Conservation (phyloP, 1,284 basidiomycete species). For the Marasmius tenuissimus region DNA sequence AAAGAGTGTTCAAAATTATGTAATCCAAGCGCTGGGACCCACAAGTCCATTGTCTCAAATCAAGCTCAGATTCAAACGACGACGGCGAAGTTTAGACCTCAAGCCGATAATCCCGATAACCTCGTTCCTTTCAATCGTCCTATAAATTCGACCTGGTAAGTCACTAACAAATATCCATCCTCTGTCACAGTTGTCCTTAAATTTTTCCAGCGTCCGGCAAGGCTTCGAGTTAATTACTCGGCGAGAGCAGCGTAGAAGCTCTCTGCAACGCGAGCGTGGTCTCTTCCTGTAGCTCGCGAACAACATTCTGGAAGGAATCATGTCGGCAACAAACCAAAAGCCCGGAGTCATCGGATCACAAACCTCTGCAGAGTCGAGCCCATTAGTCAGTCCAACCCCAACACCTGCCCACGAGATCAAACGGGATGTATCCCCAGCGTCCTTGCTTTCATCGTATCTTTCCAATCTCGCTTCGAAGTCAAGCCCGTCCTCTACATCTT, state of each 20-base stretch:
- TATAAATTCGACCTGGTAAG: too few relatives aligned
- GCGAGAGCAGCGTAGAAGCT: not conserved
- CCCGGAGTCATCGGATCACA: not conserved
- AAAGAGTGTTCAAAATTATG: too few relatives aligned
- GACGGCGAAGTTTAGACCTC: too few relatives aligned
- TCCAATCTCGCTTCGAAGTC: slow-evolving; percentile 5
- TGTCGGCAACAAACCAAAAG: not conserved
- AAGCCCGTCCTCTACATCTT: slow-evolving; percentile 7
- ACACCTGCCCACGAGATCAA: slow-evolving; percentile 20
- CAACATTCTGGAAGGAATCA: not conserved
- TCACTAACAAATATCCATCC: too few relatives aligned
- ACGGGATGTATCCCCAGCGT: slow-evolving; percentile 13
- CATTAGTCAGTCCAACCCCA: slow-evolving; percentile 15
- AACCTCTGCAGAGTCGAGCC: slow-evolving; percentile 9
- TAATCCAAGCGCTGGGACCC: too few relatives aligned
- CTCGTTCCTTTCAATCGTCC: too few relatives aligned
- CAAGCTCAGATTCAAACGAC: too few relatives aligned
- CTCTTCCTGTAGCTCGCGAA: not conserved
- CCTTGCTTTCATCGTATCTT: slow-evolving; percentile 6
- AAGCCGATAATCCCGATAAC: too few relatives aligned
- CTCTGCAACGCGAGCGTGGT: not conserved
- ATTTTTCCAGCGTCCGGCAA: too few relatives aligned
- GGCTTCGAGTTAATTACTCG: too few relatives aligned
- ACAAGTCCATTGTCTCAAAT: too few relatives aligned
- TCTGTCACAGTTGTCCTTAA: too few relatives aligned